Evolutionary conservation across 768 basidiomycete species (phyloP).

Genomic region (Cystofilobasidium capitatum): DNA sequence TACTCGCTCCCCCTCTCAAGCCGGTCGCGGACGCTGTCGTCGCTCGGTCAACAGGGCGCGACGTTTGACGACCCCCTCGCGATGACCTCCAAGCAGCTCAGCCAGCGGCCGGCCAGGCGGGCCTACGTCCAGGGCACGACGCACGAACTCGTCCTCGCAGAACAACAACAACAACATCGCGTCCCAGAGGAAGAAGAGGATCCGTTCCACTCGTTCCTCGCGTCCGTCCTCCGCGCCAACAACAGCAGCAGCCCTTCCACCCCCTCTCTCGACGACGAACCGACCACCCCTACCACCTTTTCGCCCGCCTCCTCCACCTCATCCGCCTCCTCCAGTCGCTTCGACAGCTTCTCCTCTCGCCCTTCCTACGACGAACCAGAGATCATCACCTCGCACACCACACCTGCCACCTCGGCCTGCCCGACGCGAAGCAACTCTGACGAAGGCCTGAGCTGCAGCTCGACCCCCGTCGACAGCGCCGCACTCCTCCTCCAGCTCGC

Average conservation of each 20-base stretch:
- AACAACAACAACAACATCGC: background rate
- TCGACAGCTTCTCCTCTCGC: background rate
- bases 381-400: background rate
- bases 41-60: background rate
- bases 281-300: background rate
- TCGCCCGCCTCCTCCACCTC: background rate
- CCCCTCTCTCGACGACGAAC: no score
- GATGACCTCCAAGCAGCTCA: conserved; percentile 1
- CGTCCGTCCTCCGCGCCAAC: background rate
- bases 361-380: background rate
- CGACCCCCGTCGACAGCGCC: background rate
- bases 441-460: background rate
- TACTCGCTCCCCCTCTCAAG: background rate
- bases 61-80: background rate
- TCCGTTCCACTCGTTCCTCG: conserved; percentile 6
- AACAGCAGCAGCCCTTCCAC: background rate
- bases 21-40: background rate
- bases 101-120: background rate
- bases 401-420: background rate
- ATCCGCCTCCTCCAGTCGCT: background rate
- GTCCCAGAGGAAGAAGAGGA: background rate
- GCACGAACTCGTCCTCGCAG: background rate
- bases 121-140: background rate
- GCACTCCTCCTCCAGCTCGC: background rate
- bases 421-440: conserved; percentile 3